Percentiles rank a stretch among this genome's conserved stretches.
phyloP scores from a whole-genome alignment of 2,329 filamentous ascomycete genomes.

The Fusarium mangiferae region DNA sequence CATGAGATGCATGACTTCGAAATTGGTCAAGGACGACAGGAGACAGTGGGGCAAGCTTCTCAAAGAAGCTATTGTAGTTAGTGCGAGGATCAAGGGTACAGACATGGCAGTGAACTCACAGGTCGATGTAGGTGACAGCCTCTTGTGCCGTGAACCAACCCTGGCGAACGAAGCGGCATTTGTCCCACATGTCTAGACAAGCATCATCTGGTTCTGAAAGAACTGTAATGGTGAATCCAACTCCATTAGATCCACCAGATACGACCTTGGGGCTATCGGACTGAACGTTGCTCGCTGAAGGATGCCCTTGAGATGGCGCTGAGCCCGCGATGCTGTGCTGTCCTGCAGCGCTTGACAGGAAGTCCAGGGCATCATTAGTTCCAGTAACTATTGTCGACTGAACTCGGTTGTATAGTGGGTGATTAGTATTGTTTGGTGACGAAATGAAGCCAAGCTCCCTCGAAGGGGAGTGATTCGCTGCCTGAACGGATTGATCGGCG shows the following conservation, averaged over 20 bases:
- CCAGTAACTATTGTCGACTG: constrained; percentile 28
- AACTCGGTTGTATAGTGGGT: constrained; percentile 20
- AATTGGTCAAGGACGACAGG: constrained; percentile 15
- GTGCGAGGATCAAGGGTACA: rapidly evolving
- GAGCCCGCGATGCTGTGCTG: constrained; percentile 12
- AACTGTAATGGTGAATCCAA: constrained; percentile 13
- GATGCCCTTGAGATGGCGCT: background rate
- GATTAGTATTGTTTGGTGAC: background rate
- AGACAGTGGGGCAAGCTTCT: constrained; percentile 7
- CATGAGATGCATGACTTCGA: constrained; percentile 16
- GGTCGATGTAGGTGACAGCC: constrained; percentile 41
- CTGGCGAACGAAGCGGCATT: constrained; percentile 40
- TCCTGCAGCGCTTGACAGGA: constrained; percentile 21
- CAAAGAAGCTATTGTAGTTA: constrained; percentile 12
- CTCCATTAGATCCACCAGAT: background rate
- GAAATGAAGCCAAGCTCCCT: background rate
- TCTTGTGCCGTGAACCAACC: constrained; percentile 43
- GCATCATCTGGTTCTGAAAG: constrained; percentile 35
- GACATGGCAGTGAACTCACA: constrained; percentile 5
- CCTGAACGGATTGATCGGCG: background rate
- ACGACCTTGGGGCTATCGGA: background rate
- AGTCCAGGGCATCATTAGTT: constrained; percentile 28
- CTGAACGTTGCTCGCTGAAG: background rate
- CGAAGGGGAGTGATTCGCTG: background rate
- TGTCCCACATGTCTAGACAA: constrained; percentile 40